A percentile compares a stretch with the other conserved stretches of the same genome.
Conservation (phyloP, 345 rosid genomes). For the Orychophragmus violaceus region DNA sequence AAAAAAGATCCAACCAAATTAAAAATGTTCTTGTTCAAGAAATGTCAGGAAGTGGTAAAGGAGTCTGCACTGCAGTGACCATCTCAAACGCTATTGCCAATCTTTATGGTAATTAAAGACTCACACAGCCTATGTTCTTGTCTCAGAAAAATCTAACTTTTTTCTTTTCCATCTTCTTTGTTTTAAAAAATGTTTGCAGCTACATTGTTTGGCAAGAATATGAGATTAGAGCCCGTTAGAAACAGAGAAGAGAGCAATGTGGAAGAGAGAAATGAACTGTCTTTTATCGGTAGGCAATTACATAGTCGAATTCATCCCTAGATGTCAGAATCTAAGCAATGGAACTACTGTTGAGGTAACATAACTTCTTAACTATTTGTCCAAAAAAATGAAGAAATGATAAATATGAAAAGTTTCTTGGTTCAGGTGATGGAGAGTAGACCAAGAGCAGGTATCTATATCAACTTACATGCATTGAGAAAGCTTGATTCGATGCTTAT, state of each 20-base stretch:
- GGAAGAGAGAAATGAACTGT: too few species aligned
- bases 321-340: too few species aligned
- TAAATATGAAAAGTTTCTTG: slow-evolving; percentile 9
- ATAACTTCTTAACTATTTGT: background rate
- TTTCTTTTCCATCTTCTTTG: too few species aligned
- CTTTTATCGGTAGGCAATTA: too few species aligned
- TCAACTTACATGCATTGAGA: slow-evolving; percentile 80
- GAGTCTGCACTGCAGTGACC: slow-evolving; percentile 77
- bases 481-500: slow-evolving; percentile 86
- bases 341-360: too few species aligned
- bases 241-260: slow-evolving; percentile 63
- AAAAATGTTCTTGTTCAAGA: too few species aligned
- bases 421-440: too few species aligned
- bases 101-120: slow-evolving; percentile 74
- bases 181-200: slow-evolving; percentile 62
- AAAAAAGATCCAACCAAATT: too few species aligned
- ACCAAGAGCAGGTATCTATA: too few species aligned
- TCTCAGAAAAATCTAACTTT: background rate
- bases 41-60: slow-evolving; percentile 94
- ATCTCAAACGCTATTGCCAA: slow-evolving; percentile 88
- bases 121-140: background rate
- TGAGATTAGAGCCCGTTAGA: slow-evolving; percentile 76
- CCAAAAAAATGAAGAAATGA: background rate
- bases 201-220: slow-evolving; percentile 76
- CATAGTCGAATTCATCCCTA: too few species aligned